Percentiles rank a stretch among this genome's conserved stretches.
phyloP scores from a whole-genome alignment of 2,329 filamentous ascomycete species.

The Emmonsia crescens region DNA sequence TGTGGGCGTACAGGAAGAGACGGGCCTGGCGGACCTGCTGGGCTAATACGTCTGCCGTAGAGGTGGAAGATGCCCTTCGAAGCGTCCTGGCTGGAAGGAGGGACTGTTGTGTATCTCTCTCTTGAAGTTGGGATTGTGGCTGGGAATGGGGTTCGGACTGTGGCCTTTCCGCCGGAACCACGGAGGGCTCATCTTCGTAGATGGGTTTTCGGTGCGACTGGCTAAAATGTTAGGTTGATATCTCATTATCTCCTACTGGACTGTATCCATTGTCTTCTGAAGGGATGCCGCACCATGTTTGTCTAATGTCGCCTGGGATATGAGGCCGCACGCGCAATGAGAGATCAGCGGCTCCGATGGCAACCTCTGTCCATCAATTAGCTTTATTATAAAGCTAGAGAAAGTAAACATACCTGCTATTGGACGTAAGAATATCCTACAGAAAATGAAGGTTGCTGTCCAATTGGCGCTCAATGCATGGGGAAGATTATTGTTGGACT shows the following conservation, averaged over 20 bases:
- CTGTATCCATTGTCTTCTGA: background rate
- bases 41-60: constrained; percentile 82
- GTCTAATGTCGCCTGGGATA: constrained; percentile 29
- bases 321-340: constrained; percentile 29
- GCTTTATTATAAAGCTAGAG: constrained; percentile 1
- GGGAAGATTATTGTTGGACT: constrained; percentile 13
- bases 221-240: constrained; percentile 2
- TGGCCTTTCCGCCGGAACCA: background rate
- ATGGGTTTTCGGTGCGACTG: constrained; percentile 14
- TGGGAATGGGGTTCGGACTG: background rate
- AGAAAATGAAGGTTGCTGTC: constrained; percentile 16
- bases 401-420: constrained; percentile 26
- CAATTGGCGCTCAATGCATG: constrained; percentile 17
- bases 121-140: constrained; percentile 6
- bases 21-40: constrained; percentile 69
- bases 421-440: constrained; percentile 31
- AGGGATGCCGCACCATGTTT: constrained; percentile 19
- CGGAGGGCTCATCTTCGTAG: constrained; percentile 13
- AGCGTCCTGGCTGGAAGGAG: background rate
- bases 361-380: constrained; percentile 21
- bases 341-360: constrained; percentile 31
- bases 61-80: constrained; percentile 33
- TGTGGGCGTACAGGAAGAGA: constrained; percentile 67
- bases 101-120: constrained; percentile 1
- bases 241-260: background rate